Evolutionary conservation across 1,139 yeast species (phyloP).

Genomic region (Debaryomyces nepalensis): DNA sequence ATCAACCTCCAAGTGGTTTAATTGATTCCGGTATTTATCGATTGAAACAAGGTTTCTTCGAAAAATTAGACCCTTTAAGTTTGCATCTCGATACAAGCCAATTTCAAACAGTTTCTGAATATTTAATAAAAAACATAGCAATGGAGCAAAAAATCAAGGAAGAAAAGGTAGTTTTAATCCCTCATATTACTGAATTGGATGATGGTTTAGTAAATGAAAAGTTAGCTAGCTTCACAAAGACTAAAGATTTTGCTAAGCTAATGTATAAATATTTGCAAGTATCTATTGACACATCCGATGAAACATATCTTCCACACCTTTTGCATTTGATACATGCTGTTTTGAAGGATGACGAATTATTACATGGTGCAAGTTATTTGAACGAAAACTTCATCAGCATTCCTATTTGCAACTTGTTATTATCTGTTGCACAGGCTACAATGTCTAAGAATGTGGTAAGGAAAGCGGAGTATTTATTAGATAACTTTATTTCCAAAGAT

Average conservation of each 20-base stretch:
- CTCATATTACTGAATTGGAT: constrained; percentile 35
- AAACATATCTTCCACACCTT: constrained; percentile 58
- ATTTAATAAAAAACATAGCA: constrained; percentile 33
- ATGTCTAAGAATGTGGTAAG: constrained; percentile 52
- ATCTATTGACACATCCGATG: constrained; percentile 55
- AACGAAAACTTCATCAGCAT: constrained; percentile 53
- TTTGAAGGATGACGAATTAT: constrained; percentile 55
- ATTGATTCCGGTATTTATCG: constrained; percentile 48
- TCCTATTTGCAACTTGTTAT: constrained; percentile 59
- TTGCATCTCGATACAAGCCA: constrained; percentile 38
- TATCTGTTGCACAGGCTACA: constrained; percentile 54
- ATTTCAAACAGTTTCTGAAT: constrained; percentile 40
- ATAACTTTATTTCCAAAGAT: constrained; percentile 52
- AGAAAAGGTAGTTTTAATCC: constrained; percentile 48
- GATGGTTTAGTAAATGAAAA: constrained; percentile 43
- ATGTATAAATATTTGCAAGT: constrained; percentile 59
- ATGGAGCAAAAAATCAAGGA: constrained; percentile 34
- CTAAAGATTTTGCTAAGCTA: constrained; percentile 57
- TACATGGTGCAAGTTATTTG: constrained; percentile 42
- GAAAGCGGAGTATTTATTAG: constrained; percentile 62
- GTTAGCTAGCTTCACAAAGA: constrained; percentile 58
- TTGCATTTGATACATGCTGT: constrained; percentile 72
- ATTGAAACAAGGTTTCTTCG: constrained; percentile 46
- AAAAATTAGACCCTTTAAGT: constrained; percentile 44
- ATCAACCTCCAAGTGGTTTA: constrained; percentile 45